Evolutionary conservation across 129 eudicot species (phyloP), one percentile per base, ranked within the genome.

Genomic region (Flaveria trinervia): DNA sequence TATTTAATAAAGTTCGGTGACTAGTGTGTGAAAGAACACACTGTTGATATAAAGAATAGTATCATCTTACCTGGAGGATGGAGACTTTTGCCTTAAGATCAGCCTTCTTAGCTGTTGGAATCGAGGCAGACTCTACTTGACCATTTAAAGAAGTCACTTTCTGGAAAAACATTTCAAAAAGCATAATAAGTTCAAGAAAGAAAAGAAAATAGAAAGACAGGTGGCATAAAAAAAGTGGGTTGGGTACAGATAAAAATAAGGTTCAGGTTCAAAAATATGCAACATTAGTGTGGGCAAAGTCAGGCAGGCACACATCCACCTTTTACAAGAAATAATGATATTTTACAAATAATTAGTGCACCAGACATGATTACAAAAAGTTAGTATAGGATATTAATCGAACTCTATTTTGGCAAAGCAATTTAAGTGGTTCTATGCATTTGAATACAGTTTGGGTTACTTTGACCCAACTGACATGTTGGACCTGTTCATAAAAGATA

Each of bases 31-130:
- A 81, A 2, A 51, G 18, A 46, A 48, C 65, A 23, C 50, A 33
- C 7, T 6, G 70, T 10, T 18, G 41, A 20, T 17, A 13, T 48
- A 7, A 67, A 41, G 23, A 33, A 72, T n/a, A 57, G 9, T 41
- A 30, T 14, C 26, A 55, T 55, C 61, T 54, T 80, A 90, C 98
- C 97, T 87, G 97, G 46, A 93, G 97, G 11, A 71, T 20, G 14
- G 88, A 65, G 23, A 94, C 46, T 77, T 87, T 87, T 23, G 83
- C 80, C 81, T 90, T 89, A n/a, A 94, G 91, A 70, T 89, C 96
- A 54, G 89, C 81, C 81, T 94, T 94, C 85, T 77, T 94, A 78
- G 93, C 92, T 22, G 97, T 52, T 68, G 98, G 88, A 61, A 94
- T 94, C 11, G 89, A 61, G 23, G 96, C 92, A 8, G 92, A 83